Evolutionary conservation across 176 grass and related monocot species (phyloP), one percentile per base, ranked within the genome.

Genomic region (Carex pumila): DNA sequence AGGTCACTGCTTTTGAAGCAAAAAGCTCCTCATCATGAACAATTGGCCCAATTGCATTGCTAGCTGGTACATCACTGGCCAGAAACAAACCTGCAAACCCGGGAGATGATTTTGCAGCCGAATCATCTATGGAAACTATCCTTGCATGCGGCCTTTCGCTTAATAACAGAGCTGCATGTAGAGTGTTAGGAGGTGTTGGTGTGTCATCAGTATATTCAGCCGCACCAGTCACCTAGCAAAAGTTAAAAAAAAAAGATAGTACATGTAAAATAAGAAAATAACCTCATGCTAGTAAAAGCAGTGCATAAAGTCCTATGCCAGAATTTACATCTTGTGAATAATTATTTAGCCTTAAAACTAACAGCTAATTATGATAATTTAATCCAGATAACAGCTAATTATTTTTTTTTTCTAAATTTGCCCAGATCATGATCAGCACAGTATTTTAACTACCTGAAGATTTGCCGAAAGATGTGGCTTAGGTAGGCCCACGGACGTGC

Each of bases 191-290:
- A 84, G 92, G 88, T 83, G 74, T 76, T 4, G 86, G 86, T 61
- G 88, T 85, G 65, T 98, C 95, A 71, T 94, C 95, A 75, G 86
- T 86, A 84, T 98, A 98, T 85, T 98, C 95, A 43, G 95, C 95
- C 29, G 86, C 92, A 87, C 95, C 95, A 82, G 92, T 98, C 36
- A 98, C 95, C 95, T 98, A 87, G 73, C 47, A 76, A 81, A 86
- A 37, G 77, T 71, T 70, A 80, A 82, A 82, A 64, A 21, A 3
- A 15, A 49, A 54, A 53, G 53, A 69, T 57, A 32, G 67, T 65
- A 84, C 29, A 81, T 25, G 1, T 60, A 67, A 65, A 41, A 50
- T 19, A 34, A 81, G 58, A 30, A 61, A 70, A 41, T 52, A 18
- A 76, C 14, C 4, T 52, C 13, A 17, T 13, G 14, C 12, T 58